These are phyloP conservation scores for Mrakiaceae sp. DNA, from an alignment of 1,284 basidiomycete species.

Conservation along the genomic window DNA sequence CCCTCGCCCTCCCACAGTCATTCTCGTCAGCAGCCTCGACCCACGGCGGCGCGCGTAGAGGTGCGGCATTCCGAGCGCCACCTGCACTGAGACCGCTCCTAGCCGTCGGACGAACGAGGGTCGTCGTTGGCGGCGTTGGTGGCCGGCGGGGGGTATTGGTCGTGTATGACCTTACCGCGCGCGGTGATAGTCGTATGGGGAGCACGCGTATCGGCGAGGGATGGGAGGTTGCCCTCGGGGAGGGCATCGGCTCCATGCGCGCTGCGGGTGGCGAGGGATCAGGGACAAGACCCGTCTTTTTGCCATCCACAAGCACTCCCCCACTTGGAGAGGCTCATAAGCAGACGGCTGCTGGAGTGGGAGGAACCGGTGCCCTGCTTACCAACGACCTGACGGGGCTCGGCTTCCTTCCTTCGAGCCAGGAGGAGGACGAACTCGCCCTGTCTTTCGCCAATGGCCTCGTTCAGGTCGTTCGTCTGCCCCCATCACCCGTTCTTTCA, in stretches of 20 bases:
- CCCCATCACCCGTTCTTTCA: background rate
- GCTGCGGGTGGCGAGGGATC: background rate
- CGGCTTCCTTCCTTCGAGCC: background rate
- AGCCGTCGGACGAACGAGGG: background rate
- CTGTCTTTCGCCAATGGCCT: background rate
- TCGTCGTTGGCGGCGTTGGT: background rate
- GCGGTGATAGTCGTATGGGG: background rate
- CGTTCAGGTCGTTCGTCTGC: background rate
- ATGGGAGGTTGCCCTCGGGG: background rate
- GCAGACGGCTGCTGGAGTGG: background rate
- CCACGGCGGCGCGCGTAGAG: background rate
- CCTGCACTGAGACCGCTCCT: background rate
- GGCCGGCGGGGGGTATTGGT: background rate
- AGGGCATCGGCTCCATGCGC: background rate
- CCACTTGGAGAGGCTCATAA: background rate
- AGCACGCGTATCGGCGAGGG: background rate
- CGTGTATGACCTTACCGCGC: background rate
- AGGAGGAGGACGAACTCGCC: background rate
- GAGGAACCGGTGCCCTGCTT: background rate
- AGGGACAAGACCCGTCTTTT: background rate
- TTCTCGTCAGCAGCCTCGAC: background rate
- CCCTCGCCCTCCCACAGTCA: background rate
- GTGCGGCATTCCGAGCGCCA: no score
- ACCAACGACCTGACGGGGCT: background rate
- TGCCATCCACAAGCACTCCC: background rate